Base-by-base conservation (phyloP, 2,329 filamentous ascomycete genomes). In the Cercospora zeina region DNA sequence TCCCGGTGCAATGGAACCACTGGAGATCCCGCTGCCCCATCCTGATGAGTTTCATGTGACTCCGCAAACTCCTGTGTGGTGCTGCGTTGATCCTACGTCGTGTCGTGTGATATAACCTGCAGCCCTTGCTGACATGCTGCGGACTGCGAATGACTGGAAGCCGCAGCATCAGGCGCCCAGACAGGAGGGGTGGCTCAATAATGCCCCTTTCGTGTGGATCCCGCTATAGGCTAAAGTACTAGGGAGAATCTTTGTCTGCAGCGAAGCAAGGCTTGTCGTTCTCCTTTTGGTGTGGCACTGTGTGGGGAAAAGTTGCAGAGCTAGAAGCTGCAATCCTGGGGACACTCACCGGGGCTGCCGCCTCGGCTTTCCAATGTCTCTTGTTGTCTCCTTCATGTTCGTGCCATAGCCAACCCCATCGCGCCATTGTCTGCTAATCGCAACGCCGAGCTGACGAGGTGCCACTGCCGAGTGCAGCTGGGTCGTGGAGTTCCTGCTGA, bases 11-110 rank as follows among this genome's bases (percentile, higher is more conserved):
- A 51, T 31, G 47, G 47, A 51, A 51, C 47, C 47, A 30, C 47
- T 51, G 47, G 47, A 51, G 47, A 51, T 51, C 24, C 47, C 47
- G 47, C 10, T 51, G 47, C 47, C 47, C 47, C 47, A n/a, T 51
- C 13, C 47, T 27, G 24, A 27, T 51, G 47, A 51, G 30, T 51
- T 33, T 51, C 47, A 31, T 30, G 47, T 30, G n/a, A 51, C 47
- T 51, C 47, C 47, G 27, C 30, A 31, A 31, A 27, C 47, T 27
- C 13, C 4, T 3, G 36, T 13, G 24, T 27, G 24, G 3, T 27
- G 24, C 24, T 27, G 24, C 24, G 24, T 45, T 24, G 39, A 45
- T 24, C 39, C 19, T 19, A 21, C 39, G 21, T 19, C 21, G 4
- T 45, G 39, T 45, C 16, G 39, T 45, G 19, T 45, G 39, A 45